Evolutionary conservation across 306 rosid species (phyloP).

Genomic region (Lathyrus oleraceus): DNA sequence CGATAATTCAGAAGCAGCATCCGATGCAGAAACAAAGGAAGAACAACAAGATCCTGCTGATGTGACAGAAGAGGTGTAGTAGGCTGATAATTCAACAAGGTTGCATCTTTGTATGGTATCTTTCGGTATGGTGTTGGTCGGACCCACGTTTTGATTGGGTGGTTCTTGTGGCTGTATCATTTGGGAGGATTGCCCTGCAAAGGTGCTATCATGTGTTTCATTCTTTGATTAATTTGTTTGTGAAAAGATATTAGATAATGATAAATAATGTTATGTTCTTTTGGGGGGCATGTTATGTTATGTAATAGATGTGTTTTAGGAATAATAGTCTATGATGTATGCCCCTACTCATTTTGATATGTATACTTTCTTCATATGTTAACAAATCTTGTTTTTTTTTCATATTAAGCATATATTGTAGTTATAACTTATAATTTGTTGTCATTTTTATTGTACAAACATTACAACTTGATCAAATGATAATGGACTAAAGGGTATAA

Average conservation of each 20-base stretch:
- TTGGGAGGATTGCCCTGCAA: constrained; percentile 1
- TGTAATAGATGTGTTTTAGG: not conserved
- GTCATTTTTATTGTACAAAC: not conserved
- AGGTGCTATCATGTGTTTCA: not conserved
- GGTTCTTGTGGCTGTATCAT: not conserved
- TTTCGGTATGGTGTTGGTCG: not conserved
- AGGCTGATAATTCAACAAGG: constrained; percentile 1
- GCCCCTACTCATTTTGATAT: not conserved
- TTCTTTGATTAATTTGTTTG: constrained; percentile 2
- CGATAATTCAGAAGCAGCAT: not conserved
- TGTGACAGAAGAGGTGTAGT: constrained; percentile 24
- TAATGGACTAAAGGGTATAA: not conserved
- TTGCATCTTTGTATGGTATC: constrained; percentile 7
- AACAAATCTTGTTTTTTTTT: not conserved
- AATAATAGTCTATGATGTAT: not conserved
- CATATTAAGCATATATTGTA: not conserved
- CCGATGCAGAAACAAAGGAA: constrained; percentile 30
- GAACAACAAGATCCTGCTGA: constrained; percentile 24
- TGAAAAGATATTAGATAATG: not conserved
- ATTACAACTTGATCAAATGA: not conserved
- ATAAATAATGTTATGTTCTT: not conserved
- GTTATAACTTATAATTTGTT: not conserved
- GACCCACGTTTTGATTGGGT: constrained; percentile 4
- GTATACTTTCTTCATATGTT: not conserved
- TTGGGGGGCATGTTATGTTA: not conserved